phyloP scores from a whole-genome alignment of 2,329 filamentous ascomycete genomes.

The Neofusicoccum cordaticola region DNA sequence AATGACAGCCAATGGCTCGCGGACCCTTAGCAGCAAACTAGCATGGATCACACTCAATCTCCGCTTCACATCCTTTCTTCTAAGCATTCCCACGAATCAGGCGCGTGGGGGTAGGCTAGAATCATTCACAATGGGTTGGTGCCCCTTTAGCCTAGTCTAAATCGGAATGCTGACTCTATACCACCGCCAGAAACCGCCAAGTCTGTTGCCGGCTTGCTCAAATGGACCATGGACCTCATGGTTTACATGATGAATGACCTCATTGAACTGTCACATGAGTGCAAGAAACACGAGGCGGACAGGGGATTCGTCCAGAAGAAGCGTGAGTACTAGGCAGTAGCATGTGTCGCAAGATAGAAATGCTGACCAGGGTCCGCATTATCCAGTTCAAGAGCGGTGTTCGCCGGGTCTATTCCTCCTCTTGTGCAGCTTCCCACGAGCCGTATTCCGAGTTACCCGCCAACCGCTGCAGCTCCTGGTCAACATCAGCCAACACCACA shows the following conservation, averaged over 20 bases:
- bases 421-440: slow-evolving; percentile 58
- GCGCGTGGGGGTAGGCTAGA: not conserved
- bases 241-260: slow-evolving; percentile 56
- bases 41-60: slow-evolving; percentile 73
- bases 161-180: slow-evolving; percentile 21
- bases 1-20: slow-evolving; percentile 60
- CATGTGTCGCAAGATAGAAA: not conserved
- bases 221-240: slow-evolving; percentile 71
- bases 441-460: slow-evolving; percentile 36
- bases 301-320: slow-evolving; percentile 17
- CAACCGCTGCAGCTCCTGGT: slow-evolving; percentile 23
- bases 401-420: slow-evolving; percentile 50
- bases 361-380: not conserved
- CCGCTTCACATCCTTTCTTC: slow-evolving; percentile 7
- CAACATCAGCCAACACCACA: slow-evolving; percentile 23
- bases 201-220: slow-evolving; percentile 69
- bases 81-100: slow-evolving; percentile 11
- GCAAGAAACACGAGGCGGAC: slow-evolving; percentile 17
- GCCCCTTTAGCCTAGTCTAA: no score
- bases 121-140: slow-evolving; percentile 6
- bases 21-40: slow-evolving; percentile 67
- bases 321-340: not conserved
- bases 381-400: slow-evolving; percentile 19
- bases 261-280: slow-evolving; percentile 37
- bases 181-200: slow-evolving; percentile 62